Evolutionary conservation across 257 asterid species (phyloP).

Genomic region (Primulina eburnea): DNA sequence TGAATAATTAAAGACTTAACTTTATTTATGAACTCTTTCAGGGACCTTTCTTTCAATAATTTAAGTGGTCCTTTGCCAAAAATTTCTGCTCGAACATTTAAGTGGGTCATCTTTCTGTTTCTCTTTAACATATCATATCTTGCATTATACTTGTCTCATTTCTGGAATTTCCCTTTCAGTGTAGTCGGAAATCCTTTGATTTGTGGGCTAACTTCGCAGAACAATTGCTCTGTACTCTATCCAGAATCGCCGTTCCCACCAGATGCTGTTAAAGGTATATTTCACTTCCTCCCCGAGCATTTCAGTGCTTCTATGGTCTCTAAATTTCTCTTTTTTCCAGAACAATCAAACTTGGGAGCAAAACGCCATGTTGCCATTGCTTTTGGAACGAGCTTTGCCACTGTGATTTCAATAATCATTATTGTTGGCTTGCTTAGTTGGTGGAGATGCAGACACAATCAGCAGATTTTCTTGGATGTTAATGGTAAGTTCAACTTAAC

Average conservation of each 20-base stretch:
- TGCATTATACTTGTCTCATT: constrained; percentile 14
- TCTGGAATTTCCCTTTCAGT: constrained; percentile 40
- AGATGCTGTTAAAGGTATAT: constrained; percentile 50
- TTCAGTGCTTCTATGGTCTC: neutral
- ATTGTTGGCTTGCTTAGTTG: constrained; percentile 57
- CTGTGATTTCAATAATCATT: constrained; percentile 43
- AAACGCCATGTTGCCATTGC: constrained; percentile 65
- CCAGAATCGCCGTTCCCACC: constrained; percentile 88
- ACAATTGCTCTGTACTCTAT: constrained; percentile 67
- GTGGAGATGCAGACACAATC: constrained; percentile 78
- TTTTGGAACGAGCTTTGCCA: constrained; percentile 65
- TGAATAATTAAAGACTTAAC: neutral
- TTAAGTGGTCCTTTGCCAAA: constrained; percentile 86
- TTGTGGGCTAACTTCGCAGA: constrained; percentile 62
- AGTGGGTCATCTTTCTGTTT: constrained; percentile 41
- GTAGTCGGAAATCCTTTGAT: constrained; percentile 81
- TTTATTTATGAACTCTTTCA: constrained; percentile 30
- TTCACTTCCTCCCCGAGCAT: neutral
- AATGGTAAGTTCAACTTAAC: constrained; percentile 52
- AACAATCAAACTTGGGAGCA: constrained; percentile 44
- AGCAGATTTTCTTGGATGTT: constrained; percentile 92
- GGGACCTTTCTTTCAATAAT: constrained; percentile 94
- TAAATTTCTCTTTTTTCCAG: constrained; percentile 36
- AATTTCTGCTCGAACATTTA: constrained; percentile 80
- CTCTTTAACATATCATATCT: neutral